Base-by-base conservation (phyloP, 805 yeast species). In the Teunomyces kruisii region DNA sequence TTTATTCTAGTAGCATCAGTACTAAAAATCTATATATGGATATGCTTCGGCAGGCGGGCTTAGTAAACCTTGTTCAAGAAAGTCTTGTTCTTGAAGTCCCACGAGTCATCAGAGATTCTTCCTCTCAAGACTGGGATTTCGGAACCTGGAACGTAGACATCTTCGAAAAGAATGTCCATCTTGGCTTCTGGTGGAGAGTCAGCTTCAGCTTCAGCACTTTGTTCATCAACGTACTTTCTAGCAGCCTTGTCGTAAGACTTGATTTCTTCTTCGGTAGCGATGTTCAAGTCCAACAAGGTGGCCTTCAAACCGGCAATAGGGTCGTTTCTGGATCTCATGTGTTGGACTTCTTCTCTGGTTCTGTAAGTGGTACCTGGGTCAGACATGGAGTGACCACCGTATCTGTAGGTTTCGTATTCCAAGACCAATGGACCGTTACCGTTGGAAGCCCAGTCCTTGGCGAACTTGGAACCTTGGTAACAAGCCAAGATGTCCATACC, bases 351-450 rank as follows among this genome's bases (percentile, higher is more conserved):
- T 77, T 94, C 99, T 80, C 99, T 91, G 67, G 99, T 94, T 83
- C 99, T 87, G 85, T 94, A 94, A 56, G 99, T 94, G 71, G 99
- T 94, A 81, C 99, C 99, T 64, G 99, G 99, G 76, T 94, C 99
- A 58, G 98, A 92, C 98, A 94, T 94, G 58, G 99, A 94, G 83
- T 94, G 99, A 72, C 99, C 99, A 79, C 98, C 98, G 71, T 94
- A 94, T 81, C 99, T 87, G 78, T 94, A 94, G 59, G 99, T 94
- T 78, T 91, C 97, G 75, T 86, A 94, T 79, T 94, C 99, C 58
- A 94, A 66, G 44, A 94, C 96, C 57, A 94, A 74, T 54, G 99
- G 99, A 54, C 98, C 99, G 64, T 92, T 91, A 64, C 96, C 97
- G 50, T 84, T 75, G 51, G 86, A 78, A 70, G 88, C 78, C 96